Percentiles rank a stretch among this genome's conserved stretches.
Evolutionary conservation across 2,329 filamentous ascomycete genomes (phyloP).

Genomic region (Talaromyces sp.): DNA sequence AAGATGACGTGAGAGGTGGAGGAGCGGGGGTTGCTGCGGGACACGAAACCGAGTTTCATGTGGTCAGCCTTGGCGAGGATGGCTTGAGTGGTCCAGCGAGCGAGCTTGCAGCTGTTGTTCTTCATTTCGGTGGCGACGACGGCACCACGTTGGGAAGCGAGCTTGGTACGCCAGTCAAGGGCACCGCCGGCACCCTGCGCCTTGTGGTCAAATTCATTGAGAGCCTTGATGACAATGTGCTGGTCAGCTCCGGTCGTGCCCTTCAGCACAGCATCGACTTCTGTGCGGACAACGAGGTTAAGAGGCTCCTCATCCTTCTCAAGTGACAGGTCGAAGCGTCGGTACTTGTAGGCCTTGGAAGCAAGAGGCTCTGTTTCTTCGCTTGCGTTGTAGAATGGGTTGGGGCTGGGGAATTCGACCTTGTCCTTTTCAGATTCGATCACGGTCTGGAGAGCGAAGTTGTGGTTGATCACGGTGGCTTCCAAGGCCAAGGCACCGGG

Average conservation of each 20-base stretch:
- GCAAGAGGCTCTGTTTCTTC: constrained; percentile 92
- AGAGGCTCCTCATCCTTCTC: constrained; percentile 88
- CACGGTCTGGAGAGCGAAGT: constrained; percentile 96
- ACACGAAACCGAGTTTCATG: constrained; percentile 99
- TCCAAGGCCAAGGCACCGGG: constrained; percentile 90
- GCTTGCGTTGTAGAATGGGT: constrained; percentile 94
- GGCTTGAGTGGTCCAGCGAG: constrained; percentile 93
- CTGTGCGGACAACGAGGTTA: constrained; percentile 87
- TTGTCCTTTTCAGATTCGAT: constrained; percentile 73
- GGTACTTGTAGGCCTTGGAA: constrained; percentile 97
- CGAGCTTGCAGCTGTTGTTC: constrained; percentile 99
- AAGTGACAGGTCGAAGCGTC: constrained; percentile 89
- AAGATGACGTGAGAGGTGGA: constrained; percentile 93
- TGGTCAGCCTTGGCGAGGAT: constrained; percentile 96
- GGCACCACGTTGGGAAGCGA: constrained; percentile 89
- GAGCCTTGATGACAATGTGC: constrained; percentile 84
- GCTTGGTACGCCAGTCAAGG: constrained; percentile 94
- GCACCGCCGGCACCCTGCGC: constrained; percentile 92
- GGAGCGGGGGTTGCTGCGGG: constrained; percentile 83
- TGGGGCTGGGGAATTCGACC: constrained; percentile 78
- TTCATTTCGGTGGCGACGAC: constrained; percentile 99
- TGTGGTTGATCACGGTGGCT: constrained; percentile 99
- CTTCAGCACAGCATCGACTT: constrained; percentile 93
- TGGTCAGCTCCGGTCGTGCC: constrained; percentile 91
- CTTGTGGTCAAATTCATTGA: constrained; percentile 99